These are phyloP conservation scores for Suillus americanus DNA, from an alignment of 768 basidiomycete genomes.

Conservation along the genomic window DNA sequence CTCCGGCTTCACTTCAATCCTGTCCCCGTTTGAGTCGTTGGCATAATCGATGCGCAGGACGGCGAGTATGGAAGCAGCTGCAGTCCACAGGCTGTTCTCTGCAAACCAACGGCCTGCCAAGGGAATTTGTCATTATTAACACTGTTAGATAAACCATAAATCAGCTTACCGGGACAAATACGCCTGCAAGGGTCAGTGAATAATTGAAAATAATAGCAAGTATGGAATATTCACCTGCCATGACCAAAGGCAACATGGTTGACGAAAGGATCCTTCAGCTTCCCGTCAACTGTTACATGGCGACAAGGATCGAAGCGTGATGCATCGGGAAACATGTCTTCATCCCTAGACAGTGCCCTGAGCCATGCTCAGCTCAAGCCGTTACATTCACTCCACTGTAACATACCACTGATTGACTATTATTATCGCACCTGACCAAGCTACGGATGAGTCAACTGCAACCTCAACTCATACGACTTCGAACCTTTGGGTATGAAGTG, in stretches of 20 bases:
- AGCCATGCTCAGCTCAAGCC: too few relatives aligned
- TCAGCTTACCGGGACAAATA: not conserved
- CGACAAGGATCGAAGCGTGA: not conserved
- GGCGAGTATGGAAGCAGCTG: not conserved
- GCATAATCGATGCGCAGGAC: not conserved
- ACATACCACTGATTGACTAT: too few relatives aligned
- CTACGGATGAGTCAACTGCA: not conserved
- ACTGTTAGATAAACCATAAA: not conserved
- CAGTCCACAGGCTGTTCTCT: not conserved
- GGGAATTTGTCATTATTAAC: not conserved
- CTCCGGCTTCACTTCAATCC: not conserved
- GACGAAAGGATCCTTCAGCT: not conserved
- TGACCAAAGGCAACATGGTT: not conserved
- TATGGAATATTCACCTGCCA: not conserved
- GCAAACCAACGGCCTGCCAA: conserved; percentile 1
- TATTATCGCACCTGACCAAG: not conserved
- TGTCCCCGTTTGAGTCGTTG: not conserved
- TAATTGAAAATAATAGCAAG: too few relatives aligned
- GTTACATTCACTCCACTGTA: too few relatives aligned
- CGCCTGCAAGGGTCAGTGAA: not conserved
- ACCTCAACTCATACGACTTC: conserved; percentile 6
- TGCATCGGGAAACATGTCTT: not conserved
- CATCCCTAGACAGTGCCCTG: not conserved
- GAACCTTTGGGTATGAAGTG: conserved; percentile 52
- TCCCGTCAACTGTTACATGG: not conserved